Conservation (phyloP, 2,329 filamentous ascomycete genomes). For the Venturia carpophila region DNA sequence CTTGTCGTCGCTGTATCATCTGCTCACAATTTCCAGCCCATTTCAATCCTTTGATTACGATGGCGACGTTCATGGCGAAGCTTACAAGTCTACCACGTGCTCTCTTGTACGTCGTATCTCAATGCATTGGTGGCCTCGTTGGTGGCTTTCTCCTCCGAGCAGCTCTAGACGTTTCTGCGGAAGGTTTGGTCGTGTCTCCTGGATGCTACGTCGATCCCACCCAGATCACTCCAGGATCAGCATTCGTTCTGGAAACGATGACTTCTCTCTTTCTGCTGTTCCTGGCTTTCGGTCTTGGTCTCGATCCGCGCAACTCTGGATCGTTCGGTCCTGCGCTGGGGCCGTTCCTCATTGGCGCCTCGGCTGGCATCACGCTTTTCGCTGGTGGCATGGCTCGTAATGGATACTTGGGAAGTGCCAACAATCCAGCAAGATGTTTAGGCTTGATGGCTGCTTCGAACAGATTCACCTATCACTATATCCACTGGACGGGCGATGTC, state of each 20-base stretch:
- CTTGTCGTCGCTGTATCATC: neutral
- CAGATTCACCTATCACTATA: slow-evolving; percentile 19
- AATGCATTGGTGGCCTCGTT: slow-evolving; percentile 17
- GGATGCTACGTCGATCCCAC: slow-evolving; percentile 12
- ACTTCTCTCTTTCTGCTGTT: slow-evolving; percentile 4
- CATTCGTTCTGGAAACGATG: neutral
- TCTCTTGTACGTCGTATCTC: slow-evolving; percentile 16
- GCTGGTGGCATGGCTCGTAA: neutral
- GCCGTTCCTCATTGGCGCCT: slow-evolving; percentile 3
- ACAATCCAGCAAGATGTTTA: slow-evolving; percentile 10
- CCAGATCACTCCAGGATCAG: neutral
- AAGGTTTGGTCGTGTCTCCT: slow-evolving; percentile 11
- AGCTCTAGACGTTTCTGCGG: slow-evolving; percentile 5
- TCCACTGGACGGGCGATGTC: slow-evolving; percentile 18
- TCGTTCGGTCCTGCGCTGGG: neutral
- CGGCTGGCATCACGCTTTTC: neutral
- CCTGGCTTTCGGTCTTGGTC: slow-evolving; percentile 8
- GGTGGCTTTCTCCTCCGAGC: slow-evolving; percentile 15
- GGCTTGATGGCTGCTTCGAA: slow-evolving; percentile 6
- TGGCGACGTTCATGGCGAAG: slow-evolving; percentile 18
- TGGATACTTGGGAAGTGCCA: slow-evolving; percentile 6
- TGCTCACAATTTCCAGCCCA: slow-evolving; percentile 1
- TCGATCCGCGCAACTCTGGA: neutral
- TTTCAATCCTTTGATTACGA: slow-evolving; percentile 19
- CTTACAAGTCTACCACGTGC: slow-evolving; percentile 16